Conservation (phyloP, 176 grass and related monocot genomes). For the Oryza rufipogon region DNA sequence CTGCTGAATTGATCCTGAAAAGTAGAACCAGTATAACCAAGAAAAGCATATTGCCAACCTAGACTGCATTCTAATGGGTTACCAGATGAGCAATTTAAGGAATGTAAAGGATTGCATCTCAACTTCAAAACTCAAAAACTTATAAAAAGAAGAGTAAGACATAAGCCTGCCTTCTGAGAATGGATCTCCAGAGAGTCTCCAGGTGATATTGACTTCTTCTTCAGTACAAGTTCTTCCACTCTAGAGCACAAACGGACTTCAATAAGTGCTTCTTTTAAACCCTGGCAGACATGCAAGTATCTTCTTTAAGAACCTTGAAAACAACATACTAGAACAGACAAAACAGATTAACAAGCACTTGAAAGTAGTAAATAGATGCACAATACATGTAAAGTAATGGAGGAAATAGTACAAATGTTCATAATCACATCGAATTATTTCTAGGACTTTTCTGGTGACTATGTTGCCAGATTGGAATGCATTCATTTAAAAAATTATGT, state of each 20-base stretch:
- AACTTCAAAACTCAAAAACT: conserved; percentile 18
- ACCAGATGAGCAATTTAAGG: conserved; percentile 4
- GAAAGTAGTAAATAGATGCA: not conserved
- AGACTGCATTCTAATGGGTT: not conserved
- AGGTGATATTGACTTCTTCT: conserved; percentile 79
- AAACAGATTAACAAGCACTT: conserved; percentile 12
- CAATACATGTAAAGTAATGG: not conserved
- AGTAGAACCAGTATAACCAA: conserved; percentile 14
- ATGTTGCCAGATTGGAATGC: not conserved
- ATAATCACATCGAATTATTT: not conserved
- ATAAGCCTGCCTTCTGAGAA: conserved; percentile 82
- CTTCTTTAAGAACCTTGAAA: conserved; percentile 15
- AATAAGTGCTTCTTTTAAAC: conserved; percentile 77
- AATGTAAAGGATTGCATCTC: conserved; percentile 19
- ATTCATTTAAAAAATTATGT: not conserved
- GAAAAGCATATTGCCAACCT: not conserved
- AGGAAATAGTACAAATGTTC: not conserved
- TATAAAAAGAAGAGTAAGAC: conserved; percentile 21
- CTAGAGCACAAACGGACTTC: conserved; percentile 83
- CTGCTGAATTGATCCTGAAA: not conserved
- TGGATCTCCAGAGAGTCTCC: conserved; percentile 79
- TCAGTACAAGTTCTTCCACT: conserved; percentile 83
- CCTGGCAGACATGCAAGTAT: conserved; percentile 44
- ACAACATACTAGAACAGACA: conserved; percentile 32
- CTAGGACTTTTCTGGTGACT: conserved; percentile 2